Percentiles rank a stretch among this genome's conserved stretches.
phyloP scores from a whole-genome alignment of 2,329 filamentous ascomycete genomes.

The Trichoderma sp. region DNA sequence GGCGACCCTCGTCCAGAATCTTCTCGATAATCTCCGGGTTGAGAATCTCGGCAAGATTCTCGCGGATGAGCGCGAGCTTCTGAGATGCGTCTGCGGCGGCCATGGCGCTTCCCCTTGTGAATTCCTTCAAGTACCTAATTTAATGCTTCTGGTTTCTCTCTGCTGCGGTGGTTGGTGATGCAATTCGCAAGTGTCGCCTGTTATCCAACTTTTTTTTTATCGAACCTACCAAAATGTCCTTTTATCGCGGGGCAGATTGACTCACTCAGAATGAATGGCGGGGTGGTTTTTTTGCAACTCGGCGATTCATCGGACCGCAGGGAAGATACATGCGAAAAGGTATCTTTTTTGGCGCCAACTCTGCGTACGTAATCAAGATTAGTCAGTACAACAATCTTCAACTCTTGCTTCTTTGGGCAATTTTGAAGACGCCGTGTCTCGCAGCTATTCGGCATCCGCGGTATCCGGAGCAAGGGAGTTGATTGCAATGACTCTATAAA shows the following conservation, averaged over 20 bases:
- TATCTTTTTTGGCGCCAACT: background rate
- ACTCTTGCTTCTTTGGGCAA: background rate
- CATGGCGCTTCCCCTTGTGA: background rate
- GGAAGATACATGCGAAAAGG: background rate
- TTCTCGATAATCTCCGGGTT: constrained; percentile 81
- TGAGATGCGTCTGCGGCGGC: constrained; percentile 45
- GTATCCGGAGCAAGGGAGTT: background rate
- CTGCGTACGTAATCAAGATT: background rate
- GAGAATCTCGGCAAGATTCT: constrained; percentile 78
- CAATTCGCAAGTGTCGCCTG: background rate
- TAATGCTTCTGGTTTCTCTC: background rate
- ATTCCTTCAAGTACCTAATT: background rate
- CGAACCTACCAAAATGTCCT: background rate
- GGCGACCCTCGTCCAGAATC: constrained; percentile 66
- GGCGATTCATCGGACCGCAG: constrained; percentile 16
- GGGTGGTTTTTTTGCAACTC: constrained; percentile 4
- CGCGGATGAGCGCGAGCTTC: constrained; percentile 71
- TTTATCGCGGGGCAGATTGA: constrained; percentile 15
- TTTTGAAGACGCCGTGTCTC: background rate
- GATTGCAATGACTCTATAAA: background rate
- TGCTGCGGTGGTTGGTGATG: background rate
- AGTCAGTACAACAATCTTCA: background rate
- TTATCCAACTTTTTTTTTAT: background rate
- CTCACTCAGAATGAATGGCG: constrained; percentile 4
- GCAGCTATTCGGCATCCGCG: background rate